Conservation (phyloP, 768 basidiomycete species). For the Phanerochaete carnosa region DNA sequence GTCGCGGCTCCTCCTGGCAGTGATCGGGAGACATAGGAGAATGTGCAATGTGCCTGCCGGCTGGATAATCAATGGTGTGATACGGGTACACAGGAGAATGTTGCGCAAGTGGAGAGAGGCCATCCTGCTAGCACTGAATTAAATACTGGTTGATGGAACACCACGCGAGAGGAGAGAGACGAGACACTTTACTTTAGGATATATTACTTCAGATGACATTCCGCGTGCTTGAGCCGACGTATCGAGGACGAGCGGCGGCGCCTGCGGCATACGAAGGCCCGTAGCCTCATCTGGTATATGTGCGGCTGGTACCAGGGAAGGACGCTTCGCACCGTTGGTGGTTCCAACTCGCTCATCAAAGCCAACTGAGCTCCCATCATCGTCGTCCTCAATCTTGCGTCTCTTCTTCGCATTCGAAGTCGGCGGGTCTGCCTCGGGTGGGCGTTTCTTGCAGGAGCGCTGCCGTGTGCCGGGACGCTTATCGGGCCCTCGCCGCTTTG, state of each 20-base stretch:
- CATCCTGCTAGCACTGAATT: constrained; percentile 28
- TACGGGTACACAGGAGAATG: constrained; percentile 20
- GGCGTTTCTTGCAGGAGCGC: constrained; percentile 81
- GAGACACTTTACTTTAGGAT: constrained; percentile 25
- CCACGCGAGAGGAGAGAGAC: constrained; percentile 14
- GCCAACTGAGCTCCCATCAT: constrained; percentile 19
- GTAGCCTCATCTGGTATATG: constrained; percentile 18
- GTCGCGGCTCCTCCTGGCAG: constrained; percentile 7
- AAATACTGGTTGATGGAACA: constrained; percentile 25
- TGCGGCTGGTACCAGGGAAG: constrained; percentile 15
- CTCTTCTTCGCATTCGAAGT: constrained; percentile 27
- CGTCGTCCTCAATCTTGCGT: constrained; percentile 26
- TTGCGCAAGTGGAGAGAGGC: constrained; percentile 20
- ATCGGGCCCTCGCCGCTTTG: constrained; percentile 83
- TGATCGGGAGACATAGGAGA: constrained; percentile 18
- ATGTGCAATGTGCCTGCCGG: constrained; percentile 27
- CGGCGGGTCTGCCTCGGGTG: constrained; percentile 37
- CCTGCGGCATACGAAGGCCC: constrained; percentile 17
- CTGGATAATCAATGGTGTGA: constrained; percentile 12
- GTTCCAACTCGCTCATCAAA: constrained; percentile 40
- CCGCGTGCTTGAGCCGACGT: constrained; percentile 20
- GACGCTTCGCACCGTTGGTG: constrained; percentile 19
- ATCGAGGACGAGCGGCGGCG: constrained; percentile 22
- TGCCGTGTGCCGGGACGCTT: constrained; percentile 82
- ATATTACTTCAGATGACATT: constrained; percentile 23